These are phyloP conservation scores for Fusarium subglutinans DNA, from an alignment of 2,329 filamentous ascomycete species.

Conservation along the genomic window DNA sequence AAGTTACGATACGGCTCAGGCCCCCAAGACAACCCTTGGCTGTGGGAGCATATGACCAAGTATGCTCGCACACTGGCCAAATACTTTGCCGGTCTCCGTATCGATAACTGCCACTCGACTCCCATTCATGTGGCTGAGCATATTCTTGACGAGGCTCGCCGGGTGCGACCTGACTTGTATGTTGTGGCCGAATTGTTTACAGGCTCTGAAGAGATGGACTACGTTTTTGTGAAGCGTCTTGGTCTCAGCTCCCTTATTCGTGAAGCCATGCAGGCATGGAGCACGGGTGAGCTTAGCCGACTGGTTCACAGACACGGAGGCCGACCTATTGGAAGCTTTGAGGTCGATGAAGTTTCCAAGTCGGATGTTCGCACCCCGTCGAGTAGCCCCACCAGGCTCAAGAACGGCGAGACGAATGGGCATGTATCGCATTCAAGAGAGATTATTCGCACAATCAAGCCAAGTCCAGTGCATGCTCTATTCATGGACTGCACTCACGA, in stretches of 20 bases:
- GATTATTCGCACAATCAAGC: conserved; percentile 81
- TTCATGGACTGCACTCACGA: conserved; percentile 99
- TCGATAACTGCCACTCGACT: conserved; percentile 98
- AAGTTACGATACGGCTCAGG: conserved; percentile 89
- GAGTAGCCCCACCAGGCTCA: conserved; percentile 44
- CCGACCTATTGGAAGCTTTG: conserved; percentile 94
- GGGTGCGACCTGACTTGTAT: conserved; percentile 86
- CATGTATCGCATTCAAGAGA: conserved; percentile 60
- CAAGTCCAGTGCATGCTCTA: conserved; percentile 88
- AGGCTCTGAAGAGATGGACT: conserved; percentile 95
- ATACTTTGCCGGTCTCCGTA: conserved; percentile 93
- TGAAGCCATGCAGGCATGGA: conserved; percentile 99
- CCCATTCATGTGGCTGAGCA: conserved; percentile 94
- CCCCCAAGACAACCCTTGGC: conserved; percentile 86
- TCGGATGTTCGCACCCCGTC: conserved; percentile 56
- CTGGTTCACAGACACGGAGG: conserved; percentile 94
- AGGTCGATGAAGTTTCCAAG: conserved; percentile 84
- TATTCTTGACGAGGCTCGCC: conserved; percentile 91
- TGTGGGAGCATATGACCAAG: conserved; percentile 95
- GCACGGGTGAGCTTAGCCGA: conserved; percentile 88
- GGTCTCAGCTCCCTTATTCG: conserved; percentile 92
- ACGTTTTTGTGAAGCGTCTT: conserved; percentile 91
- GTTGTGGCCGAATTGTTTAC: conserved; percentile 96
- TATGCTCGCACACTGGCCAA: conserved; percentile 94
- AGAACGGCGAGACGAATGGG: conserved; percentile 38